Base-by-base conservation (phyloP, 2,329 filamentous ascomycete species). In the Myriosclerotinia scirpicola region DNA sequence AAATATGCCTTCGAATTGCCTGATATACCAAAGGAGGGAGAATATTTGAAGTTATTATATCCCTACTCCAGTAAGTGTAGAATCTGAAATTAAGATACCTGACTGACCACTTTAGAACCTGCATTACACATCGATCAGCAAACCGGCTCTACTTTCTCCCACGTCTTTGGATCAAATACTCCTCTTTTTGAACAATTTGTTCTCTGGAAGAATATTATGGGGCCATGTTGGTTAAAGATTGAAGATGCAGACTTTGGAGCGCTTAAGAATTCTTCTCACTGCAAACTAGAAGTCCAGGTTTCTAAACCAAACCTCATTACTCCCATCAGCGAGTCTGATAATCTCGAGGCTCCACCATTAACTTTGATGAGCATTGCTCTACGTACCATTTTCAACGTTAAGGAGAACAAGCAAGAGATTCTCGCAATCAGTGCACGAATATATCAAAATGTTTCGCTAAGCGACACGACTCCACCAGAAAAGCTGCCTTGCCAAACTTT, bases 201-300 rank as follows among this genome's bases (percentile, higher is more conserved):
- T 26, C 84, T 99, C 6, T 97, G 93, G 91, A 98, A 97, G 80
- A 96, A 97, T 76, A 91, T 99, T 73, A 99, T 97, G 94, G 95
- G 95, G 1, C 95, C 95, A 40, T 98, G 95, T 77, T 99, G 95
- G 95, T 85, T 99, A 55, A 93, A 90, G 76, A 95, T 99, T 65
- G 85, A 93, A 71, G 89, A 90, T 71, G 91, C 91, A 40, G 89
- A 97, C 77, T 97, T 96, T 76, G 84, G 85, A 22, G 83, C 90
- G 7, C 84, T 98, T 71, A 94, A 92, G 78, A 97, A 97, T 73
- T 91, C 93, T 14, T 99, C 95, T 0, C 95, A 96, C 85, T 97
- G 95, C 83, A 98, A 97, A 79, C 86, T 99, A 14, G 95, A 99
- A 78, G 88, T 96, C 59, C 85, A 90, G 73, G 90, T 93, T 56